phyloP scores from a whole-genome alignment of 2,329 filamentous ascomycete species.

The Penicillium sp. region DNA sequence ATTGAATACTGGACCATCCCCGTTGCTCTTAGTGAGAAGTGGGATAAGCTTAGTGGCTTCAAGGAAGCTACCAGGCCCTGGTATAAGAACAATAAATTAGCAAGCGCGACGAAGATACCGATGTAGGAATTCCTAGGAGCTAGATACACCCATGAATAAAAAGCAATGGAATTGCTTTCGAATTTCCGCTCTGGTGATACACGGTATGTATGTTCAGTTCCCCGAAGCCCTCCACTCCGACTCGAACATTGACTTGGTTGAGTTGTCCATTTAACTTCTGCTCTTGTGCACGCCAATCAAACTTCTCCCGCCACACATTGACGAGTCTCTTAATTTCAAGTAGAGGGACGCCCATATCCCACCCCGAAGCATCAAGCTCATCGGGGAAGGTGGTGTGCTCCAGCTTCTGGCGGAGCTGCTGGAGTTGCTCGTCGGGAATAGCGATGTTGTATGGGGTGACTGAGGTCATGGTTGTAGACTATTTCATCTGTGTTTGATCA shows the following conservation, averaged over 20 bases:
- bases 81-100: slow-evolving; percentile 1
- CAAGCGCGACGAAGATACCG: slow-evolving; percentile 10
- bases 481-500: background rate
- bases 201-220: slow-evolving; percentile 64
- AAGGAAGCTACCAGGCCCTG: slow-evolving; percentile 65
- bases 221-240: slow-evolving; percentile 60
- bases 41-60: slow-evolving; percentile 52
- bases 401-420: slow-evolving; percentile 58
- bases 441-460: slow-evolving; percentile 49
- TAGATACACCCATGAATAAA: slow-evolving; percentile 64
- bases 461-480: slow-evolving; percentile 9
- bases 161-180: slow-evolving; percentile 62
- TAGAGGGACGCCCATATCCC: slow-evolving; percentile 62
- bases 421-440: slow-evolving; percentile 54
- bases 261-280: slow-evolving; percentile 57
- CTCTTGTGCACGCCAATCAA: slow-evolving; percentile 64
- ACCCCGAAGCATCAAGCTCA: slow-evolving; percentile 53
- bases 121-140: background rate
- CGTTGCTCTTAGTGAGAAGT: slow-evolving; percentile 41
- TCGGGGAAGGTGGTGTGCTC: slow-evolving; percentile 56
- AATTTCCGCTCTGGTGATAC: slow-evolving; percentile 54
- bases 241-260: slow-evolving; percentile 57
- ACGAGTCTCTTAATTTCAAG: slow-evolving; percentile 57
- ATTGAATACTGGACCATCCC: slow-evolving; percentile 49
- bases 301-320: slow-evolving; percentile 56